Conservation (phyloP, 306 rosid genomes). For the Castanopsis chinensis region DNA sequence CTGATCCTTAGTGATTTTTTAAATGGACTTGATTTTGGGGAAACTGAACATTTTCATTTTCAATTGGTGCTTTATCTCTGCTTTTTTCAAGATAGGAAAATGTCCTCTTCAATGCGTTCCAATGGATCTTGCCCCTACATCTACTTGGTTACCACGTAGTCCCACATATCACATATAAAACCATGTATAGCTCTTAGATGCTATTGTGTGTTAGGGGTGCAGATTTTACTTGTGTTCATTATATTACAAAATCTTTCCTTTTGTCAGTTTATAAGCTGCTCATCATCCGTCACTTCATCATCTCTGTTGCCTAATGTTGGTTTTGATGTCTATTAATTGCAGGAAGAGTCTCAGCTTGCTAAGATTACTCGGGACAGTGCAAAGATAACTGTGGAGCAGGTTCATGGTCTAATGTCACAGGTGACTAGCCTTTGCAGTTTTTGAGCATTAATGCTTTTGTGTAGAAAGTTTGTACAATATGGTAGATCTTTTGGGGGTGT, state of each 20-base stretch:
- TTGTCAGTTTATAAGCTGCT: slow-evolving; percentile 12
- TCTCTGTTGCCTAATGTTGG: slow-evolving; percentile 1
- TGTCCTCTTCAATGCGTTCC: not conserved
- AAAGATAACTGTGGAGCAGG: slow-evolving; percentile 96
- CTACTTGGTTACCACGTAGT: not conserved
- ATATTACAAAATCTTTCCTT: not conserved
- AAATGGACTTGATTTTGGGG: not conserved
- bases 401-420: slow-evolving; percentile 97
- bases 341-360: slow-evolving; percentile 92
- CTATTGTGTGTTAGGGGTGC: no score
- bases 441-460: not conserved
- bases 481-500: no score
- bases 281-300: not conserved
- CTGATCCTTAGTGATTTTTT: no score
- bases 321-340: slow-evolving; percentile 31
- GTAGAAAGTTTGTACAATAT: not conserved
- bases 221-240: no score
- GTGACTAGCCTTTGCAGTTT: slow-evolving; percentile 31
- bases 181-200: no score
- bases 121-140: not conserved
- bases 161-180: not conserved
- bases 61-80: not conserved
- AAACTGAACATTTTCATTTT: not conserved
- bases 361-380: slow-evolving; percentile 93
- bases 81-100: not conserved